Evolutionary conservation across 179 eudicot genomes (phyloP).

Genomic region (Camellia oleifera): DNA sequence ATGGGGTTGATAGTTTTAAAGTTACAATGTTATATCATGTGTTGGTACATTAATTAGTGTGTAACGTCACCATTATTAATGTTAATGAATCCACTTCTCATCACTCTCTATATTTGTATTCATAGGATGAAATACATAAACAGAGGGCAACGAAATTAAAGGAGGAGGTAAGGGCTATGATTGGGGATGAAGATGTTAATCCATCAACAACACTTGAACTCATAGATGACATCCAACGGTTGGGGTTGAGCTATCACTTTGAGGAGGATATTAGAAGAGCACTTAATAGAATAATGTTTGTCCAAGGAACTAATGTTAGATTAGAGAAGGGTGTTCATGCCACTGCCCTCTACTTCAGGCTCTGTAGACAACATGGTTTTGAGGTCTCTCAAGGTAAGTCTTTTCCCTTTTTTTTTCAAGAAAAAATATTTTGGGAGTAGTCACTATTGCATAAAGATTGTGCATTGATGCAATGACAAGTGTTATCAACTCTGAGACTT

Average conservation of each 20-base stretch:
- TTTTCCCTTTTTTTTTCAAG: neutral
- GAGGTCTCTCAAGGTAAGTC: constrained; percentile 9
- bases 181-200: constrained; percentile 14
- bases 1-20: too few species aligned
- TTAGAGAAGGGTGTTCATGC: neutral
- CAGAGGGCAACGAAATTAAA: constrained; percentile 20
- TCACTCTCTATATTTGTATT: neutral
- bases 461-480: too few species aligned
- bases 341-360: neutral
- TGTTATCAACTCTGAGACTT: too few species aligned
- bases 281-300: constrained; percentile 8
- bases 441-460: too few species aligned
- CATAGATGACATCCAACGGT: constrained; percentile 34
- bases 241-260: constrained; percentile 36
- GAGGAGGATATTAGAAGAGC: constrained; percentile 18
- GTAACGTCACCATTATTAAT: too few species aligned
- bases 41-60: too few species aligned
- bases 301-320: neutral
- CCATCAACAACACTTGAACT: constrained; percentile 22
- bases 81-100: too few species aligned
- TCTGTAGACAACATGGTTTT: constrained; percentile 10
- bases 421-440: too few species aligned
- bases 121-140: constrained; percentile 17
- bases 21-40: too few species aligned
- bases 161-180: constrained; percentile 17